Conservation (phyloP, 1,284 basidiomycete genomes). For the Grifola frondosa region DNA sequence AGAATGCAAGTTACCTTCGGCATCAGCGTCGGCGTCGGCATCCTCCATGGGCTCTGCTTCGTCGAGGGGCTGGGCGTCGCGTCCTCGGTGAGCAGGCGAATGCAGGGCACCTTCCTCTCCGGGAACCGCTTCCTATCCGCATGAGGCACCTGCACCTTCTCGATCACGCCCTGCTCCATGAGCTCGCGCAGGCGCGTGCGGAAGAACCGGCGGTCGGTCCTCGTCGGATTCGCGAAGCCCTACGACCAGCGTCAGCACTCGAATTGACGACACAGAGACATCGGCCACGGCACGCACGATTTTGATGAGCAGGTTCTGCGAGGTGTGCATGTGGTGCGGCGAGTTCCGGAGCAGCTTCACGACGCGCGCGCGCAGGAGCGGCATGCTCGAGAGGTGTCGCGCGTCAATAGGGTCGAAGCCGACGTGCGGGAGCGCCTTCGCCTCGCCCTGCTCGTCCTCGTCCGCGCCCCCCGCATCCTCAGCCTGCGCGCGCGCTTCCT, state of each 20-base stretch:
- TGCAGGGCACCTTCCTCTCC: constrained; percentile 53
- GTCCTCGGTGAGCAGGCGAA: constrained; percentile 53
- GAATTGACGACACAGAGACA: neutral
- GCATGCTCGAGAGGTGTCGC: constrained; percentile 70
- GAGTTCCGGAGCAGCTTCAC: constrained; percentile 67
- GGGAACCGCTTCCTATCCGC: constrained; percentile 43
- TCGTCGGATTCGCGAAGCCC: constrained; percentile 73
- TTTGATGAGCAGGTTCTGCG: constrained; percentile 66
- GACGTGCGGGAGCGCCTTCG: constrained; percentile 34
- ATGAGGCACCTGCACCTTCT: constrained; percentile 67
- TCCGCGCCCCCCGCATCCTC: constrained; percentile 30
- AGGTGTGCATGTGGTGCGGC: constrained; percentile 63
- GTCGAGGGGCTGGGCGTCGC: constrained; percentile 33
- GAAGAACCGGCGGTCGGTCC: constrained; percentile 76
- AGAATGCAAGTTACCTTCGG: constrained; percentile 9
- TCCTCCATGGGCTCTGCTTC: constrained; percentile 18
- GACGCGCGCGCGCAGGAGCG: constrained; percentile 64
- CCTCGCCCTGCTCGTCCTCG: constrained; percentile 37
- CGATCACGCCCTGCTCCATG: constrained; percentile 66
- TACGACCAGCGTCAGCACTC: constrained; percentile 27
- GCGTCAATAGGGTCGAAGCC: constrained; percentile 73
- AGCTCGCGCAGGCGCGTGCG: constrained; percentile 69
- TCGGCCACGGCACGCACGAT: constrained; percentile 48
- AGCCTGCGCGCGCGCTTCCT: constrained; percentile 49
- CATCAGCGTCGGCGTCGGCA: constrained; percentile 7